These are phyloP conservation scores for Claviceps quebecensis DNA, from an alignment of 2,329 filamentous ascomycete genomes.

Conservation along the genomic window DNA sequence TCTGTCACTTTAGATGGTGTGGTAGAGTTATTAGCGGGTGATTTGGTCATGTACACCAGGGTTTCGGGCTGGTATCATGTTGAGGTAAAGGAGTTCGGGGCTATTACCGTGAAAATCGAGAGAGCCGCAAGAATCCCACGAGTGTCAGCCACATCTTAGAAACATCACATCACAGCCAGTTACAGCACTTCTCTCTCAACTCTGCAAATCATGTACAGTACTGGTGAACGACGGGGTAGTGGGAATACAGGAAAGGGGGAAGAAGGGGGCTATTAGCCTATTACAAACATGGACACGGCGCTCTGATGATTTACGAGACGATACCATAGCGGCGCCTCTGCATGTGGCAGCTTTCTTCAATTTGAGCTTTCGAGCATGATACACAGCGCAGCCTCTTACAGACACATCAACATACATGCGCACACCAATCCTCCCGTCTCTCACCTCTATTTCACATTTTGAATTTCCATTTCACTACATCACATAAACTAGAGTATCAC, in stretches of 20 bases:
- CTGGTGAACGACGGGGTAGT: not conserved
- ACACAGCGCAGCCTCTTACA: not conserved
- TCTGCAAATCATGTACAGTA: not conserved
- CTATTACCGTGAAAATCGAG: constrained; percentile 8
- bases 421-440: not conserved
- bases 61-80: constrained; percentile 42
- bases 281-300: constrained; percentile 7
- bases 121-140: constrained; percentile 17
- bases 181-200: not conserved
- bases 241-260: not conserved
- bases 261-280: too few species aligned
- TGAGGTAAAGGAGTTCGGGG: constrained; percentile 31
- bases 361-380: not conserved
- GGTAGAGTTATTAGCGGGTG: constrained; percentile 35
- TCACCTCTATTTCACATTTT: not conserved
- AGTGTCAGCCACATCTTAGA: constrained; percentile 18
- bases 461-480: not conserved
- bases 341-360: not conserved
- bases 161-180: not conserved
- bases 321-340: constrained; percentile 12
- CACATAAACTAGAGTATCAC: not conserved
- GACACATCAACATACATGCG: not conserved
- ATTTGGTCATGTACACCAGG: constrained; percentile 34
- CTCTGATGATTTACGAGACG: constrained; percentile 8
- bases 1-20: constrained; percentile 39